A percentile compares a stretch with the other conserved stretches of the same genome.
Evolutionary conservation across 768 basidiomycete genomes (phyloP).

Genomic region (Psilocybe subaeruginosa): DNA sequence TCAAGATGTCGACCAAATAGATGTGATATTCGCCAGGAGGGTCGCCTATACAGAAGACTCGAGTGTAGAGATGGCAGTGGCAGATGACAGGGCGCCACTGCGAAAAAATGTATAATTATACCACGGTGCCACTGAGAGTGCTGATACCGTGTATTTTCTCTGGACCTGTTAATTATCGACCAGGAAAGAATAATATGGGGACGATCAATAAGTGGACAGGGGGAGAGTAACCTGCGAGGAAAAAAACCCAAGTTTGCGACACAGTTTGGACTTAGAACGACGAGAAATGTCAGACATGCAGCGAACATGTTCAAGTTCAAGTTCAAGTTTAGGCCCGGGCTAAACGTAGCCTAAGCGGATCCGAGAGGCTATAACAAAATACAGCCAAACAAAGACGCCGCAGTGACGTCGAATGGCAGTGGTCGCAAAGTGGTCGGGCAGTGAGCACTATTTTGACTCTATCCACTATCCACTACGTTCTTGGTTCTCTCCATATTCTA

Average conservation of each 20-base stretch:
- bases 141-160: slow-evolving; percentile 4
- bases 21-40: neutral
- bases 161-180: slow-evolving; percentile 12
- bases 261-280: slow-evolving; percentile 20
- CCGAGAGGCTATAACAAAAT: slow-evolving; percentile 8
- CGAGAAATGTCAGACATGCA: slow-evolving; percentile 10
- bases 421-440: neutral
- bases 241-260: neutral
- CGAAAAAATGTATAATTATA: slow-evolving; percentile 1
- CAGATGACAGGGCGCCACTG: slow-evolving; percentile 14
- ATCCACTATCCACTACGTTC: neutral
- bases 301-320: neutral
- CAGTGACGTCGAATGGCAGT: slow-evolving; percentile 3
- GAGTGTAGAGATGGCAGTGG: slow-evolving; percentile 11
- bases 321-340: neutral
- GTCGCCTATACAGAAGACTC: slow-evolving; percentile 9
- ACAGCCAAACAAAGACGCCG: neutral
- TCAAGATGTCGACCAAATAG: slow-evolving; percentile 3
- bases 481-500: neutral
- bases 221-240: slow-evolving; percentile 1
- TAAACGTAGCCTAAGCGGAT: slow-evolving; percentile 2
- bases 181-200: neutral
- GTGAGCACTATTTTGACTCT: neutral
- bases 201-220: neutral
- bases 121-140: neutral